Evolutionary conservation across 495 filamentous ascomycete species (phyloP), one percentile per base, ranked within the genome.

Genomic region (Rhizodiscina lignyota): DNA sequence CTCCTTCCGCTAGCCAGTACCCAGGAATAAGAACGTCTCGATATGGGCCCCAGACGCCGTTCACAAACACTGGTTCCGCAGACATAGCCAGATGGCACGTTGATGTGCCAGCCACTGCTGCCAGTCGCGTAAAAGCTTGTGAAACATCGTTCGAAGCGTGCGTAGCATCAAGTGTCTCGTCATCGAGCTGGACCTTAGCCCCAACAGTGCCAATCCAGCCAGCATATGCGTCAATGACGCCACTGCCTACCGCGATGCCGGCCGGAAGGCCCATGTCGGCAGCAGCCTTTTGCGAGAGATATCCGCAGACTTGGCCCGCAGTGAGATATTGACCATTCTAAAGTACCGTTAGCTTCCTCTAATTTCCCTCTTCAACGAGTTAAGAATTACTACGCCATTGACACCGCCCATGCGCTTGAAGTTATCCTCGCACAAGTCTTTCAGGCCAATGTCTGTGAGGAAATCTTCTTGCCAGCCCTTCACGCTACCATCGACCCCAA

Each of bases 381-480:
- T 17, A 27, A 37, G 39, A 39, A 43, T 78, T 69, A 94, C 87
- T 72, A 86, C 79, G 65, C 79, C 77, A 52, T 94, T 66, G 37
- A 97, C 84, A 32, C 89, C 89, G 19, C 89, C 89, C 67, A 96
- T 77, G 38, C 84, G 72, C 64, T 74, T 79, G 53, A 87, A 94
- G 44, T 89, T 71, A 48, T 94, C 80, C 45, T 87, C 66, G 3
- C 67, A 68, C 40, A 97, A 58, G 41, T 94, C 89, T 16, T 61
- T 63, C 21, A 97, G 64, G 5, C 89, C 87, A 48, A 97, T 93
- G 5, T 69, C 64, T 4, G 67, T 63, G 40, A 91, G 66, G 47
- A 97, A 97, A 45, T 94, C 87, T 42, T 83, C 83, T 52, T 96
- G 84, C 89, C 89, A 97, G 3, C 89, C 89, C 59, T 94, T 97